Evolutionary conservation across 2,329 filamentous ascomycete genomes (phyloP).

Genomic region (Fusarium sororula): DNA sequence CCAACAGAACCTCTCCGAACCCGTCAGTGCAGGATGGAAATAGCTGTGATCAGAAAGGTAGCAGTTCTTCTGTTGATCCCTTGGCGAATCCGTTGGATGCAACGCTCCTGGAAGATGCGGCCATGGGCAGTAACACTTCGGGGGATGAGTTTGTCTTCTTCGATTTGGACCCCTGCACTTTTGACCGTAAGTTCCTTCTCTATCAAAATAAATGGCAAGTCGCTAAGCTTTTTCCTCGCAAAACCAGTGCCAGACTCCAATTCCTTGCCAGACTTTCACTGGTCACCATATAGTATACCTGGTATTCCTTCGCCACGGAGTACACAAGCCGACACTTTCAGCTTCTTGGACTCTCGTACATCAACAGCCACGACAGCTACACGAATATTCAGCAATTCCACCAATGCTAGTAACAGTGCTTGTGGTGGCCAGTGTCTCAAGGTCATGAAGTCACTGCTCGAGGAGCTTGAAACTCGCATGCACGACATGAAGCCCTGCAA

Average conservation of each 20-base stretch:
- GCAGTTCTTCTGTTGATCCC: neutral
- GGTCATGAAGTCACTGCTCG: neutral
- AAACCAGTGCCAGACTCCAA: neutral
- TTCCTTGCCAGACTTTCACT: neutral
- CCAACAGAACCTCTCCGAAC: neutral
- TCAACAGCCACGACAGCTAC: neutral
- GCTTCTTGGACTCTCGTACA: neutral
- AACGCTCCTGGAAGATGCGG: neutral
- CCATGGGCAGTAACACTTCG: neutral
- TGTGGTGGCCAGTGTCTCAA: neutral
- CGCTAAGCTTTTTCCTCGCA: neutral
- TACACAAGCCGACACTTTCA: neutral
- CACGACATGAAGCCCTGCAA: neutral
- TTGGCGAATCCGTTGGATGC: neutral
- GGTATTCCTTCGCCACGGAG: neutral
- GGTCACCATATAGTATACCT: neutral
- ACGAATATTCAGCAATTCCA: neutral
- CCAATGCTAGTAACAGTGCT: neutral
- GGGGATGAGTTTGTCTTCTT: neutral
- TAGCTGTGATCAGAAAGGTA: neutral
- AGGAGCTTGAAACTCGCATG: neutral
- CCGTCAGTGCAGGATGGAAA: fast-evolving
- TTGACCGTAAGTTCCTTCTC: neutral
- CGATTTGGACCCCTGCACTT: neutral
- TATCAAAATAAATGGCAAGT: too few relatives aligned